phyloP scores from a whole-genome alignment of 495 filamentous ascomycete species.

The Xylaria nigripes region DNA sequence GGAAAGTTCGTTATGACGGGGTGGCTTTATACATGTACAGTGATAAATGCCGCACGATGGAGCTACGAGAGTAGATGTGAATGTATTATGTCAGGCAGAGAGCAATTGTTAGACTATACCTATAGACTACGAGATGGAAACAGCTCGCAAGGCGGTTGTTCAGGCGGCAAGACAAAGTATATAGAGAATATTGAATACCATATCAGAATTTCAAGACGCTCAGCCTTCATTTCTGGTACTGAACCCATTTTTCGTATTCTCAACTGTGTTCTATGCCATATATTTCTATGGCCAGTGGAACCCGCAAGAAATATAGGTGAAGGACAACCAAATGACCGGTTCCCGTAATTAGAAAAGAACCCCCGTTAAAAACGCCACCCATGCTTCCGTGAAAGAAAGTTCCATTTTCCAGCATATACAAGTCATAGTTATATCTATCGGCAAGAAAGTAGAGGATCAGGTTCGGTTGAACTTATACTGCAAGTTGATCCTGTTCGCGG shows the following conservation, averaged over 20 bases:
- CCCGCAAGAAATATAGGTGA: constrained; percentile 16
- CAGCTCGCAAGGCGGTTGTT: constrained; percentile 4
- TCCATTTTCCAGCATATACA: constrained; percentile 6
- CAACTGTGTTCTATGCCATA: constrained; percentile 21
- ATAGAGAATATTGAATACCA: constrained; percentile 4
- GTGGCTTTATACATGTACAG: no score
- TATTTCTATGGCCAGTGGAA: constrained; percentile 14
- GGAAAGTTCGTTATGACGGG: no score
- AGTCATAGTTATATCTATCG: constrained; percentile 6
- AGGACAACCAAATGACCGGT: constrained; percentile 22
- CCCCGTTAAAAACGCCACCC: constrained; percentile 29
- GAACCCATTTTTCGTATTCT: constrained; percentile 1
- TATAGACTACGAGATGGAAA: neutral
- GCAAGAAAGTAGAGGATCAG: constrained; percentile 8
- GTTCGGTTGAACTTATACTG: constrained; percentile 27
- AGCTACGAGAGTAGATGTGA: neutral
- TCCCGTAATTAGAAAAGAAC: constrained; percentile 19
- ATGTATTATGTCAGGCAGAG: neutral
- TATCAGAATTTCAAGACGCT: neutral
- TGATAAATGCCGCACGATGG: neutral
- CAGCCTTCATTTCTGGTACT: neutral
- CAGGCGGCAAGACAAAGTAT: neutral
- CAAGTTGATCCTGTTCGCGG: constrained; percentile 39
- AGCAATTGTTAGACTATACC: neutral
- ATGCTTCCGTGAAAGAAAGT: constrained; percentile 19